phyloP scores from a whole-genome alignment of 148 eudicot species.

The Polygonum aviculare region DNA sequence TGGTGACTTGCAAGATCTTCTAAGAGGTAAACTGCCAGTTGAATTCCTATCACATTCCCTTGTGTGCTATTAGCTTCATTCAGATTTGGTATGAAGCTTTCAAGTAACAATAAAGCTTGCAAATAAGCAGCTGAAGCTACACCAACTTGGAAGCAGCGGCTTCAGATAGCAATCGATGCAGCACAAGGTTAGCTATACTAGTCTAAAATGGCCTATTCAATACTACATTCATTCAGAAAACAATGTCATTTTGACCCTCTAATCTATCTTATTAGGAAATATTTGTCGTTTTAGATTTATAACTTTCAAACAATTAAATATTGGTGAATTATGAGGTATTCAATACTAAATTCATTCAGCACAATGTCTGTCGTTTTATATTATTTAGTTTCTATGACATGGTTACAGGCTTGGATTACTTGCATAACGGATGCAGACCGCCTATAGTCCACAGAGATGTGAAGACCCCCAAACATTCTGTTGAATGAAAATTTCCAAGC shows the following conservation, averaged over 20 bases:
- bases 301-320: too few species aligned
- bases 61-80: not conserved
- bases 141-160: constrained; percentile 29
- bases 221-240: not conserved
- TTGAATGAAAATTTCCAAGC: constrained; percentile 28
- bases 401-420: constrained; percentile 34
- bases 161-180: constrained; percentile 33
- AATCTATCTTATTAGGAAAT: too few species aligned
- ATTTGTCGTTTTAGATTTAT: too few species aligned
- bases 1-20: constrained; percentile 30
- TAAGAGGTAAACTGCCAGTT: constrained; percentile 16
- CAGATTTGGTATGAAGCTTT: not conserved
- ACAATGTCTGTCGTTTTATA: too few species aligned
- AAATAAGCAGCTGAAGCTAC: constrained; percentile 1
- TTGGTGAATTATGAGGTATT: too few species aligned
- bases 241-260: not conserved
- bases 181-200: constrained; percentile 30
- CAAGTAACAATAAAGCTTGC: not conserved
- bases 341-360: too few species aligned
- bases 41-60: not conserved
- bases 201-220: not conserved
- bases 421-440: constrained; percentile 36
- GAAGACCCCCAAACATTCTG: constrained; percentile 35
- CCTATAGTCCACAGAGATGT: constrained; percentile 36
- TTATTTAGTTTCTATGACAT: not conserved